These are phyloP conservation scores for Fusarium mundagurra DNA, from an alignment of 2,329 filamentous ascomycete genomes.

Conservation along the genomic window DNA sequence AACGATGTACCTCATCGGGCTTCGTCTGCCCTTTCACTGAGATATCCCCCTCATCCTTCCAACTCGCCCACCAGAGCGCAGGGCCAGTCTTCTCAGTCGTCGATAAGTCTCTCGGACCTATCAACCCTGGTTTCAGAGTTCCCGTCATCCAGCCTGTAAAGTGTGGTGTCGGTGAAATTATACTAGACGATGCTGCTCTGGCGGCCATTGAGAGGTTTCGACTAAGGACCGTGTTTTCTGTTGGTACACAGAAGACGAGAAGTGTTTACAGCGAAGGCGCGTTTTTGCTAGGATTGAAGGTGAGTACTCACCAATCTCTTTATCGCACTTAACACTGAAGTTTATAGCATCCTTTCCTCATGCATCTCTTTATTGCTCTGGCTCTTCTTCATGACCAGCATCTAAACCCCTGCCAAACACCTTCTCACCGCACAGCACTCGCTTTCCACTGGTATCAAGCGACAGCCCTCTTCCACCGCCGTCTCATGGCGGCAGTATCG, in stretches of 20 bases:
- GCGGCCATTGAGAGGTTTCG: constrained; percentile 55
- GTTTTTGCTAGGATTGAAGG: constrained; percentile 51
- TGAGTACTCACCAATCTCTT: constrained; percentile 27
- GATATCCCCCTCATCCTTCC: constrained; percentile 29
- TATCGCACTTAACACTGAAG: background rate
- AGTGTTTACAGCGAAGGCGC: constrained; percentile 49
- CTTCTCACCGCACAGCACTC: constrained; percentile 46
- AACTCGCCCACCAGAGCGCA: constrained; percentile 33
- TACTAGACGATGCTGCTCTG: constrained; percentile 47
- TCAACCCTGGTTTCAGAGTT: constrained; percentile 31
- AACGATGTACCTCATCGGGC: constrained; percentile 57
- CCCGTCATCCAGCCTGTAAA: constrained; percentile 39
- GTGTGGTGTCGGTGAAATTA: constrained; percentile 36
- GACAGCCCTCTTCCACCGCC: constrained; percentile 57
- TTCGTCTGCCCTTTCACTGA: constrained; percentile 59
- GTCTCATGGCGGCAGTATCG: constrained; percentile 49
- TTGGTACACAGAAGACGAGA: constrained; percentile 48
- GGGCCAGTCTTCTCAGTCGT: constrained; percentile 15
- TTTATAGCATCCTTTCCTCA: constrained; percentile 59
- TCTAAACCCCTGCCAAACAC: constrained; percentile 40
- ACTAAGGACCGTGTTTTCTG: constrained; percentile 52
- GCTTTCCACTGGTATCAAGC: constrained; percentile 59
- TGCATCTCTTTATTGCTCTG: constrained; percentile 63
- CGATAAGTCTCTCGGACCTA: constrained; percentile 14
- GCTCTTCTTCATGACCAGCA: constrained; percentile 64